phyloP scores from a whole-genome alignment of 176 grass and related monocot species.

The Avena atlantica region DNA sequence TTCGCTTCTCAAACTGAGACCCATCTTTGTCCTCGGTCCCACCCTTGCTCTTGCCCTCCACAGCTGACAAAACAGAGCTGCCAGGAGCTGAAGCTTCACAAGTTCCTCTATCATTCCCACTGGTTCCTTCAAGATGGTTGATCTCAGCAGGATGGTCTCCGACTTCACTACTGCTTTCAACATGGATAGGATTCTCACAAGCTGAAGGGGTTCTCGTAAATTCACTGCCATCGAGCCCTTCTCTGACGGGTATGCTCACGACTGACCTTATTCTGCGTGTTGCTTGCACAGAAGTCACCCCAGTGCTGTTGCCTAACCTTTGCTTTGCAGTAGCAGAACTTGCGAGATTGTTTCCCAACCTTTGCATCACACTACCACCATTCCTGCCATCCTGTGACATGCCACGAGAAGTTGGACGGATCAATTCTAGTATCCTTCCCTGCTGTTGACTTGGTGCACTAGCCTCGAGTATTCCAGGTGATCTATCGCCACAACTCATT shows the following conservation, averaged over 20 bases:
- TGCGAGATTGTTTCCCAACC: conserved; percentile 29
- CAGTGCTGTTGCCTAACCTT: conserved; percentile 42
- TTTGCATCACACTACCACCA: conserved; percentile 51
- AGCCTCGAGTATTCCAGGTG: conserved; percentile 18
- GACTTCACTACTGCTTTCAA: conserved; percentile 40
- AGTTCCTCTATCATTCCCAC: conserved; percentile 40
- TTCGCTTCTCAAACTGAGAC: conserved; percentile 83
- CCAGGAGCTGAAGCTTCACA: conserved; percentile 40
- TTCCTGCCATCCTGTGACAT: conserved; percentile 39
- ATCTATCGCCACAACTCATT: conserved; percentile 31
- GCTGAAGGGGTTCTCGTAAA: not conserved
- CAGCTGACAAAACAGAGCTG: conserved; percentile 27
- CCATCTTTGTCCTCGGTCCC: conserved; percentile 41
- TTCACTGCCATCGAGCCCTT: conserved; percentile 47
- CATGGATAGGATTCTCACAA: conserved; percentile 42
- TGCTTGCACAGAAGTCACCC: conserved; percentile 43
- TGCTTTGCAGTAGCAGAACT: conserved; percentile 37
- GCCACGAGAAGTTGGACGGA: not conserved
- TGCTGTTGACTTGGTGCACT: conserved; percentile 2
- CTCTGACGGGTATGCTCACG: conserved; percentile 61
- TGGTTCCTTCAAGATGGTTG: conserved; percentile 41
- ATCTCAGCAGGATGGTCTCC: conserved; percentile 13
- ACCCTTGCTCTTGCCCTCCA: conserved; percentile 38
- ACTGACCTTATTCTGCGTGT: conserved; percentile 71
- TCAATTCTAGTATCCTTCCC: conserved; percentile 13